phyloP scores from a whole-genome alignment of 176 grass and related monocot genomes.

The Bolboschoenus planiculmis region DNA sequence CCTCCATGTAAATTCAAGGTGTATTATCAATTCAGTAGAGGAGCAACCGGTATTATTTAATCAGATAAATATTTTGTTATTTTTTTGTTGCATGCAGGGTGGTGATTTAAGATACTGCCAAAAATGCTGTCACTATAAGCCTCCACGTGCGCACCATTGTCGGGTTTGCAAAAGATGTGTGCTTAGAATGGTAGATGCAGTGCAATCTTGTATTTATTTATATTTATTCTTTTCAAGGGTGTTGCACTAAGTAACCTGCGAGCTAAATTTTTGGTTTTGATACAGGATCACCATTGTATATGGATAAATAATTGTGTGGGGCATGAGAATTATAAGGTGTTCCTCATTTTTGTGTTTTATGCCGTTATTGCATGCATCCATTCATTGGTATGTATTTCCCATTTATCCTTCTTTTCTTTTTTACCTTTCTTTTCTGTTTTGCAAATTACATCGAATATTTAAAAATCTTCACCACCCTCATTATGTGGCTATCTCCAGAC shows the following conservation, averaged over 20 bases:
- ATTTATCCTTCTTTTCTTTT: neutral
- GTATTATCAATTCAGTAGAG: neutral
- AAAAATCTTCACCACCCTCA: neutral
- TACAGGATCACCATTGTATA: conserved; percentile 92
- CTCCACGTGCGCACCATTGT: conserved; percentile 85
- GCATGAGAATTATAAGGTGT: conserved; percentile 86
- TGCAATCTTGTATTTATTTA: neutral
- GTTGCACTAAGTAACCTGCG: neutral
- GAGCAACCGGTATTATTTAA: neutral
- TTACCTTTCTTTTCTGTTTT: neutral
- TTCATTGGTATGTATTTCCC: conserved; percentile 46
- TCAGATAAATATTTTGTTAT: conserved; percentile 14
- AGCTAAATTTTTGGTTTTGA: neutral
- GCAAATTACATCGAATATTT: neutral
- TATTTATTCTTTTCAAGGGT: neutral
- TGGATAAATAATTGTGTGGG: conserved; percentile 99
- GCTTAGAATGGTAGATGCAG: conserved; percentile 62
- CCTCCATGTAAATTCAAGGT: neutral
- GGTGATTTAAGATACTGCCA: conserved; percentile 96
- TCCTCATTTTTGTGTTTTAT: conserved; percentile 73
- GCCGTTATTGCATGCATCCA: conserved; percentile 75
- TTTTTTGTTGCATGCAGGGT: conserved; percentile 45
- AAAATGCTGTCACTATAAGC: conserved; percentile 89
- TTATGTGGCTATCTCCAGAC: neutral
- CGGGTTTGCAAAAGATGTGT: conserved; percentile 98